Conservation (phyloP, 495 filamentous ascomycete genomes). For the Echria macrotheca region DNA sequence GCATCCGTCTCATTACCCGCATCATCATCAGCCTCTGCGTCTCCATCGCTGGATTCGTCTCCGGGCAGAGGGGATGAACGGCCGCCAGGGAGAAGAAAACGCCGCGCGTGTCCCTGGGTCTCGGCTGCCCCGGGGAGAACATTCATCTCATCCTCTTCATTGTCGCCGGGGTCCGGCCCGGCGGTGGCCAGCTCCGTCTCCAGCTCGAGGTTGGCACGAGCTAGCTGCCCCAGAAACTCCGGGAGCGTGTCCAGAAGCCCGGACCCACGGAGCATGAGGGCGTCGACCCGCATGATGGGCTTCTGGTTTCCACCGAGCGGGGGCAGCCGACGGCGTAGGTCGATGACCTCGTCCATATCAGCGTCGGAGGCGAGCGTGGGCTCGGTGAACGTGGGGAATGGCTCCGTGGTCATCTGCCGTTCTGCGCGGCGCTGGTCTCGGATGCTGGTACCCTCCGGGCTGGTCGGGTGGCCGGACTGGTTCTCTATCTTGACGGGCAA, state of each 20-base stretch:
- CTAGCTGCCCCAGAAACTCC: conserved; percentile 25
- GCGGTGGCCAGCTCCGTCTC: conserved; percentile 20
- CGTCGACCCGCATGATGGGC: conserved; percentile 23
- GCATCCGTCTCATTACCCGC: conserved; percentile 17
- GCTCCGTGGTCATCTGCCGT: conserved; percentile 15
- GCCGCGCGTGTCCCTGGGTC: conserved; percentile 6
- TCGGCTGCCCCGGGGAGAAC: conserved; percentile 18
- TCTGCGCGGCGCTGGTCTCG: conserved; percentile 12
- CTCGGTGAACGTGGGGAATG: conserved; percentile 21
- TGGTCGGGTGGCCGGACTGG: conserved; percentile 4
- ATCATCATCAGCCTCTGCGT: neutral
- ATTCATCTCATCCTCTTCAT: conserved; percentile 19
- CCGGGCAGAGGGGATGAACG: conserved; percentile 14
- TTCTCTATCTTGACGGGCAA: conserved; percentile 4
- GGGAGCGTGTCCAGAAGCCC: conserved; percentile 20
- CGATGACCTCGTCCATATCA: conserved; percentile 21
- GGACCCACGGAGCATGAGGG: conserved; percentile 17
- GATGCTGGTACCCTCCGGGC: conserved; percentile 14
- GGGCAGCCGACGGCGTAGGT: conserved; percentile 12
- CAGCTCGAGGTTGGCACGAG: conserved; percentile 22
- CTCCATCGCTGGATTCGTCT: conserved; percentile 3
- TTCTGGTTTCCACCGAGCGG: neutral
- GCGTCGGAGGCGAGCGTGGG: conserved; percentile 21
- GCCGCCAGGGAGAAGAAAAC: neutral
- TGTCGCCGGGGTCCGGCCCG: conserved; percentile 9